Base-by-base conservation (phyloP, 768 basidiomycete genomes). In the Leccinellum rugosiceps region DNA sequence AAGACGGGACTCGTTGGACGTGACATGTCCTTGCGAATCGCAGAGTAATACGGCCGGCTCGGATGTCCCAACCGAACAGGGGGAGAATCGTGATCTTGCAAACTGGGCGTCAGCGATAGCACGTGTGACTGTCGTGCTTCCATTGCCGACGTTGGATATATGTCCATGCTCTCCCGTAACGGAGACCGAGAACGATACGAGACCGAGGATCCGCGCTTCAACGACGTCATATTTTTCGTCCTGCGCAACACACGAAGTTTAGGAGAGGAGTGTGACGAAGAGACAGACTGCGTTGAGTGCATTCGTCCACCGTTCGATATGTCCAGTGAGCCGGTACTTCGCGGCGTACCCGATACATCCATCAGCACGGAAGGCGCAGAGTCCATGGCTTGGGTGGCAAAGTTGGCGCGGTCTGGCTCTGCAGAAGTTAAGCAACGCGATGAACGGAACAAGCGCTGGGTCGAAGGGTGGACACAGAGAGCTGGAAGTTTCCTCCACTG, bases 41-140 rank as follows among this genome's bases (percentile, higher is more conserved):
- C 82, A 23, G 77, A 75, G 65, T 83, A 84, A 62, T 81, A 82
- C 13, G 82, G 83, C 19, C 83, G 74, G 52, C 68, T 77, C 11
- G 82, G 81, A 59, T 80, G 80, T 1, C 82, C 82, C 28, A 83
- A 69, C 8, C 77, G 79, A 50, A 73, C 69, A 32, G 56, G 61
- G 43, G 72, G 64, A 21, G 53, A 25, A 45, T 65, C 65, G 7
- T 57, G 64, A 35, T 65, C 66, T 50, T 47, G 57, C 51, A 64
- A 64, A 50, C 41, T 43, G 4, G 71, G 48, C 44, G 64, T 55
- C 35, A 60, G 43, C 28, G 71, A 72, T 1, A 53, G 41, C 3
- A 54, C 52, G 7, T 54, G 63, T 45, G 72, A 68, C 35, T 45
- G 63, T 49, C 65, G 62, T 34, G 47, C 38, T 43, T 70, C 70